Percentiles rank a stretch among this genome's conserved stretches.
Evolutionary conservation across 106 monocot species (phyloP).

Genomic region (Dendrobium officinale): DNA sequence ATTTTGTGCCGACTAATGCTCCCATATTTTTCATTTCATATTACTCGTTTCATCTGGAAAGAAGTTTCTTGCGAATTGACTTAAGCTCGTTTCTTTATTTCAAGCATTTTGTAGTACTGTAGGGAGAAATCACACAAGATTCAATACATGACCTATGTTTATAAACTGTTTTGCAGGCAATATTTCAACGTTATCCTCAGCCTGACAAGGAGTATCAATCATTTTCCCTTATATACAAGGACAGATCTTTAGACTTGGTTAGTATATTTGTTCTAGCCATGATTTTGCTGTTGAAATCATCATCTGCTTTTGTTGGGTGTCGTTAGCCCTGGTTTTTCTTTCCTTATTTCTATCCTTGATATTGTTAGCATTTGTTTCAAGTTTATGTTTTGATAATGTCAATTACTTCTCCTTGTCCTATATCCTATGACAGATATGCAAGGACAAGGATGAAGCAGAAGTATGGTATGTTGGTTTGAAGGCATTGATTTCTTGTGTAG

Average conservation of each 20-base stretch:
- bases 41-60: background rate
- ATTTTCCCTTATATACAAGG: conserved; percentile 47
- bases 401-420: background rate
- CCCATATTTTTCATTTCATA: background rate
- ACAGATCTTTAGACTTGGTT: conserved; percentile 45
- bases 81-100: background rate
- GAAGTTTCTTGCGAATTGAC: background rate
- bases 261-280: conserved; percentile 4
- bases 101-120: background rate
- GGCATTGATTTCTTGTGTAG: conserved; percentile 41
- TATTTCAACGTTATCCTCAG: conserved; percentile 47
- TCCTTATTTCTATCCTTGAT: background rate
- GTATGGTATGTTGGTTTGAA: conserved; percentile 58
- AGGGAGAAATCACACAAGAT: background rate
- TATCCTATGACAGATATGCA: conserved; percentile 44
- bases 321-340: background rate
- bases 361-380: background rate
- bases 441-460: conserved; percentile 66
- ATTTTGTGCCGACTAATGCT: background rate
- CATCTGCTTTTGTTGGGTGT: background rate
- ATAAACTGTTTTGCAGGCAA: conserved; percentile 18
- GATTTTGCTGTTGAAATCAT: background rate
- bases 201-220: conserved; percentile 52
- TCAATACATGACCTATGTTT: background rate
- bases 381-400: background rate